phyloP scores from a whole-genome alignment of 169 alveolate species.

The Plasmodium sp. region DNA sequence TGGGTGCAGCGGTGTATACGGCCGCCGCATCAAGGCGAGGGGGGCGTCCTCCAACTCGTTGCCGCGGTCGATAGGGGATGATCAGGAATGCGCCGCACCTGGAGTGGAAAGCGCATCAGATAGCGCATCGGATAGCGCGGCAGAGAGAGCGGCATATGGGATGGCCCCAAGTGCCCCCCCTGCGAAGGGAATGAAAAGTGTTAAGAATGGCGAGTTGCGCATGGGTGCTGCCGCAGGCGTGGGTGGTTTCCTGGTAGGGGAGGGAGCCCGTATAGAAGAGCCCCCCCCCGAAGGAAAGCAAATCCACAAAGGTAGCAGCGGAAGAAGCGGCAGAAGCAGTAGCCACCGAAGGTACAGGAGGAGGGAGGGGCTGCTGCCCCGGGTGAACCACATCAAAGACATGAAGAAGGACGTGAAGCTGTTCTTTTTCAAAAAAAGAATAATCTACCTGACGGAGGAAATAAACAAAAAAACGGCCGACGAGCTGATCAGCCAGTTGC shows the following conservation, averaged over 20 bases:
- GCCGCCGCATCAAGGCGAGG: not conserved
- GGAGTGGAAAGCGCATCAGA: not conserved
- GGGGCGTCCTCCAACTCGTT: not conserved
- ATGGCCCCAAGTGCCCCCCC: not conserved
- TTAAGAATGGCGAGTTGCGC: not conserved
- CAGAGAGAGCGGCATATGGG: not conserved
- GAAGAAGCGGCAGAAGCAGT: not conserved
- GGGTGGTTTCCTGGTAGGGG: not conserved
- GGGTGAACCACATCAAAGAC: slow-evolving; percentile 29
- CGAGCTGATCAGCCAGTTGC: slow-evolving; percentile 82
- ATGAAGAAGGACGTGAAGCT: slow-evolving; percentile 46
- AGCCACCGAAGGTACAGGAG: not conserved
- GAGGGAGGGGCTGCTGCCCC: not conserved
- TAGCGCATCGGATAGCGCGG: not conserved
- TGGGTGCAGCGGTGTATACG: not conserved
- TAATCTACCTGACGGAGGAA: slow-evolving; percentile 82
- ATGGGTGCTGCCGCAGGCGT: not conserved
- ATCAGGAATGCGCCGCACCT: not conserved
- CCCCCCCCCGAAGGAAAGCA: not conserved
- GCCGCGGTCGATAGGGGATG: not conserved
- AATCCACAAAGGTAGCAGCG: not conserved
- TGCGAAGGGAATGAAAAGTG: not conserved
- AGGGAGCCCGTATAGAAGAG: not conserved
- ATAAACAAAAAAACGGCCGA: slow-evolving; percentile 84
- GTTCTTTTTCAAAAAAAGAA: slow-evolving; percentile 75